phyloP scores from a whole-genome alignment of 169 alveolate species.

The Babesia ovis region DNA sequence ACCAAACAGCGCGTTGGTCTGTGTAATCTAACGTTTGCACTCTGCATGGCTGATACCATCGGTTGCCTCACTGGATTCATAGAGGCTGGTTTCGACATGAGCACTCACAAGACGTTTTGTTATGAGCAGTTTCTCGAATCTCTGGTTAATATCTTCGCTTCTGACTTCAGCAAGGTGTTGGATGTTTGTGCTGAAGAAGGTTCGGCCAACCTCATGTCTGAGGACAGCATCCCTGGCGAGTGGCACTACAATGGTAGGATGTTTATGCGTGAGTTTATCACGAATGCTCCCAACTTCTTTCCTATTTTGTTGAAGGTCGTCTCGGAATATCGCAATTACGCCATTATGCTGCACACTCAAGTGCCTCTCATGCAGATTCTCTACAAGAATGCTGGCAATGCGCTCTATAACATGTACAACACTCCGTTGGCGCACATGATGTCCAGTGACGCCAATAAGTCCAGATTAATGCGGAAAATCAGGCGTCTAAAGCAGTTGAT shows the following conservation, averaged over 20 bases:
- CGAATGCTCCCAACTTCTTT: constrained; percentile 60
- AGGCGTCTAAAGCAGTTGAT: constrained; percentile 34
- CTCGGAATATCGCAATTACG: constrained; percentile 59
- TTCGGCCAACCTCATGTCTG: background rate
- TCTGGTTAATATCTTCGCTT: constrained; percentile 33
- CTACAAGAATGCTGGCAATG: constrained; percentile 48
- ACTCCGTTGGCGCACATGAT: constrained; percentile 30
- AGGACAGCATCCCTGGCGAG: background rate
- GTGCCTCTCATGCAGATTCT: constrained; percentile 60
- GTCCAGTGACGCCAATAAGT: constrained; percentile 5
- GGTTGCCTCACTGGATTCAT: constrained; percentile 57
- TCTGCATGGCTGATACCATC: constrained; percentile 44
- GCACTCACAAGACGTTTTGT: constrained; percentile 12
- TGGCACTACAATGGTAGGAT: constrained; percentile 22
- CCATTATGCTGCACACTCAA: constrained; percentile 10
- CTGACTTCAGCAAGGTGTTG: constrained; percentile 43
- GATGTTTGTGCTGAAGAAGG: constrained; percentile 21
- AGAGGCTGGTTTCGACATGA: constrained; percentile 48
- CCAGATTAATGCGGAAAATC: constrained; percentile 33
- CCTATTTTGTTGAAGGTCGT: constrained; percentile 58
- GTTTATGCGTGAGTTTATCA: constrained; percentile 39
- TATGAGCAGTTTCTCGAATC: constrained; percentile 58
- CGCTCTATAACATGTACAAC: constrained; percentile 36
- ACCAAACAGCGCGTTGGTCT: constrained; percentile 45
- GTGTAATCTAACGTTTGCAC: constrained; percentile 26